Base-by-base conservation (phyloP, 2,329 filamentous ascomycete genomes). In the Polytolypa hystricis region DNA sequence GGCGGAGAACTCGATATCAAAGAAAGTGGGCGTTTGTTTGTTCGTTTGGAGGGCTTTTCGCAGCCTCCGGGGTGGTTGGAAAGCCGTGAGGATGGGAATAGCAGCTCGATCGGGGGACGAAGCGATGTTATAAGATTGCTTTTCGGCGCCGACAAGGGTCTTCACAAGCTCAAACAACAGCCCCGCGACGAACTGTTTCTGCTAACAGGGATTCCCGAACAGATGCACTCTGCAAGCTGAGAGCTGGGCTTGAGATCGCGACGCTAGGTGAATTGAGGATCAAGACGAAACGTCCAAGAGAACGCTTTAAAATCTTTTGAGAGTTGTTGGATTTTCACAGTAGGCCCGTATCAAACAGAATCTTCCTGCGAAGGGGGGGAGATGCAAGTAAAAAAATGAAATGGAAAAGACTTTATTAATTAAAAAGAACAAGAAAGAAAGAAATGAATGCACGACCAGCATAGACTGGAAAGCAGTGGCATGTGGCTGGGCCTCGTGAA, bases 401-500 rank as follows among this genome's bases (percentile, higher is more conserved):
- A 32, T 20, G 31, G 14, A 33, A 36, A 33, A 33, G 15, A 20
- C 26, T 14, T 42, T 23, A 30, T 32, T 28, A 38, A 35, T 39
- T 23, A 11, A 11, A 23, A 37, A 17, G 19, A 11, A 19, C 12
- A 37, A 37, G 25, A 31, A 25, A 17, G 27, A 39, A 36, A 21
- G n/a, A 33, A 32, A 36, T 32, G 12, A 30, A 27, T 12, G 8
- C 16, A 34, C 30, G n/a, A 36, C 23, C 26, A 32, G 25, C 30
- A 38, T 17, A 34, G 36, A 34, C 14, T 7, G 29, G n/a, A 17
- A 31, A 37, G 21, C 14, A 19, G 26, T 18, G 27, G 33, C 40
- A 42, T 42, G 40, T 42, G 40, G 40, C 37, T 42, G 30, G 37
- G 36, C 36, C 40, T 30, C 37, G 40, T 42, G 40, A 42, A 39